Base-by-base conservation (phyloP, 176 grass and related monocot genomes). In the Triticum dicoccoides region DNA sequence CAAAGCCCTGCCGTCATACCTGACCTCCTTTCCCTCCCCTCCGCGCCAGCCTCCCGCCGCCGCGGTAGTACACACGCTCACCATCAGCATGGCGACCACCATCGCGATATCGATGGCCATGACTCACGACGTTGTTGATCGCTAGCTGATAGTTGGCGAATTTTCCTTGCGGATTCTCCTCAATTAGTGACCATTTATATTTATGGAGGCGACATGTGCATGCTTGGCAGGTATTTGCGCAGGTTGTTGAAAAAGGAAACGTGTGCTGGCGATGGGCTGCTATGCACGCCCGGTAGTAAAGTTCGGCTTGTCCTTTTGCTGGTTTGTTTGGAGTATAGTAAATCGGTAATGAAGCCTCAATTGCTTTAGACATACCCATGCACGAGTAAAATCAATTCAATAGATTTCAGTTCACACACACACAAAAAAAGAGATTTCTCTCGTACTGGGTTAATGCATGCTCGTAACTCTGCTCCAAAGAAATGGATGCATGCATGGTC, bases 1-100 rank as follows among this genome's bases (percentile, higher is more conserved):
- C 87, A 96, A 65, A 76, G 85, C 78, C 81, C 94, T 91, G 12
- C 75, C 45, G 18, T 93, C 91, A 34, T 85, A 84, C 4, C 52
- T 70, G 10, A 93, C 91, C 18, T 89, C 81, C 69, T 75, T 80
- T 11, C 9, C 44, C 10, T 17, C 79, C 15, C 32, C 45, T 8
- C 23, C 15, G 68, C 29, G 20, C 58, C 0, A 8, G 14, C 58
- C 12, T 69, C 35, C 79, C 2, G 65, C 78, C 7, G 17, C 47
- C 11, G 8, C 39, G 18, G 17, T 3, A 23, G 38, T 10, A 14
- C 11, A 10, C 4, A 9, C 4, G 77, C 49, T 59, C 41, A 27
- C 27, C 14, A 32, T 74, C 71, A 74, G 21, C 47, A 37, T n/a
- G 58, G 71, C 54, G 9, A 86, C 34, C 21, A 58, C 20, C 72